Base-by-base conservation (phyloP, 805 yeast species). In the Ogataea corticis region DNA sequence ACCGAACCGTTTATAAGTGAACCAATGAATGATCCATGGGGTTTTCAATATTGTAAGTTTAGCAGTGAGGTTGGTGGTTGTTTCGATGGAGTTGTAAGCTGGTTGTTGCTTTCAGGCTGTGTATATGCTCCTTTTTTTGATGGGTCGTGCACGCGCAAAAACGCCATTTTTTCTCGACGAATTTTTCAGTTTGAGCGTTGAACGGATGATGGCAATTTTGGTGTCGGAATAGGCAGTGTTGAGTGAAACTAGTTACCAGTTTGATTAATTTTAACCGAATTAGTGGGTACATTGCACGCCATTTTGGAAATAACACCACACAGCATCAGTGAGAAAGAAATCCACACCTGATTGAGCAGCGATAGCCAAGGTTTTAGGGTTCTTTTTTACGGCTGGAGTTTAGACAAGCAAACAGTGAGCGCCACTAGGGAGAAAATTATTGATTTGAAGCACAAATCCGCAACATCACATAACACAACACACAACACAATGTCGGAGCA, bases 401-500 rank as follows among this genome's bases (percentile, higher is more conserved):
- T n/a, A 35, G 38, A 35, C 32, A 37, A 25, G 33, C 25, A 18
- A 37, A 37, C 16, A 14, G 17, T 31, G 25, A 28, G 25, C 25
- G 25, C 25, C 25, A 21, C 25, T 21, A 21, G 25, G 25, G 25
- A 21, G 25, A 21, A 21, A 21, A 6, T 21, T 21, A 21, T 37
- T 35, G 32, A 37, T 37, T 21, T 17, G 25, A 37, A 16, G 25
- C 32, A 25, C 32, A 15, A 27, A 23, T 21, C 17, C 28, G 17
- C 27, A 15, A 35, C 28, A 35, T 34, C 35, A 29, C 19, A 21
- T 7, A 27, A 38, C 27, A 27, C 17, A 25, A 34, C 48, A 50
- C 53, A 54, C 55, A 53, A 18, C 35, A 33, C 30, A 51, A 66
- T 65, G 69, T 59, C 69, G 46, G 66, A 61, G 40, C 61, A 50